A percentile compares a stretch with the other conserved stretches of the same genome.
Conservation (phyloP, 2,329 filamentous ascomycete genomes). For the Tricladium varicosporioides region DNA sequence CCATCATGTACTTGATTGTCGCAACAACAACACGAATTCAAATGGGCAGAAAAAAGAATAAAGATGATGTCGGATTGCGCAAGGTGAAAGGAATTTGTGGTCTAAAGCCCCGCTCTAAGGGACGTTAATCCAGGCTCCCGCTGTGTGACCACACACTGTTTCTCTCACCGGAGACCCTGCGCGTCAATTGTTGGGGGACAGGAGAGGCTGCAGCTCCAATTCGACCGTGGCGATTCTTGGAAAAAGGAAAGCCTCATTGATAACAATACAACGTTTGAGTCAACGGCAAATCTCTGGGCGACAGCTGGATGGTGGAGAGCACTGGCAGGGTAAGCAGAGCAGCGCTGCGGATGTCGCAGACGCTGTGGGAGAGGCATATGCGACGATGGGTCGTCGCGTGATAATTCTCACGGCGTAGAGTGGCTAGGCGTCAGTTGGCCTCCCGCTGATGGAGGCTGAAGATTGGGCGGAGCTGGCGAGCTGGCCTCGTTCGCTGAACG, state of each 20-base stretch:
- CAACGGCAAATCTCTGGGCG: not conserved
- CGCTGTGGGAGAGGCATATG: not conserved
- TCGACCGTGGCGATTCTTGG: not conserved
- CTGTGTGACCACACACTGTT: constrained; percentile 6
- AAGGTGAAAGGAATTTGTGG: constrained; percentile 2
- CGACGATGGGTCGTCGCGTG: not conserved
- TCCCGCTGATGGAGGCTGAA: not conserved
- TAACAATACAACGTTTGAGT: not conserved
- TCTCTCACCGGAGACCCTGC: not conserved
- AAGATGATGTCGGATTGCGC: not conserved
- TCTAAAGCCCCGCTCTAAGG: not conserved
- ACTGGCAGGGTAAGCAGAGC: not conserved
- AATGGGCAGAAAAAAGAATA: not conserved
- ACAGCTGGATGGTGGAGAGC: not conserved
- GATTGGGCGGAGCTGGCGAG: not conserved
- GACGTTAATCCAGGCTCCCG: constrained; percentile 2
- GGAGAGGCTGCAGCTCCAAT: not conserved
- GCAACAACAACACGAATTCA: not conserved
- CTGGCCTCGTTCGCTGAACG: not conserved
- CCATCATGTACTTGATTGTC: constrained; percentile 8
- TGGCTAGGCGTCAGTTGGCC: not conserved
- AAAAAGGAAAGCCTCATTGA: not conserved
- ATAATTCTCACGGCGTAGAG: not conserved
- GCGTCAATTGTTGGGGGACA: not conserved
- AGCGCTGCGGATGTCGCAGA: not conserved